phyloP scores from a whole-genome alignment of 208 protist genomes.

The Leishmania turanica region DNA sequence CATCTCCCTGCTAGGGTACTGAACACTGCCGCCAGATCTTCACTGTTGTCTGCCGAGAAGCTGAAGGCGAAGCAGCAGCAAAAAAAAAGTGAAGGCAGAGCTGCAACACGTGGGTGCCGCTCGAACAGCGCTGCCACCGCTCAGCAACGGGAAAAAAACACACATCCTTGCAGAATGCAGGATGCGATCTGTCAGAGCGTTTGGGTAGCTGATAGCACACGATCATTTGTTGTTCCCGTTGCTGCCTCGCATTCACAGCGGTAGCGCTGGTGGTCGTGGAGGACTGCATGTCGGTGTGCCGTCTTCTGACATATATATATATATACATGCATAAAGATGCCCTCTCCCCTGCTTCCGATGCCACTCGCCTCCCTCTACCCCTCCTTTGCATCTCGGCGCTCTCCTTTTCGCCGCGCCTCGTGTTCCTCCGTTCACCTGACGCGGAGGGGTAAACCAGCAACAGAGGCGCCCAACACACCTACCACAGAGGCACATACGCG shows the following conservation, averaged over 20 bases:
- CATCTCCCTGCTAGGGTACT: neutral
- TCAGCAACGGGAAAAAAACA: neutral
- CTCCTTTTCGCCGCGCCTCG: neutral
- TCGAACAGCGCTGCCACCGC: neutral
- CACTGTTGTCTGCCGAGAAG: neutral
- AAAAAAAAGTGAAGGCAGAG: neutral
- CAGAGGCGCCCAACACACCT: neutral
- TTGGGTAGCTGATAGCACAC: neutral
- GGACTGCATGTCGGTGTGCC: neutral
- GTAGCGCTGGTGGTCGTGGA: neutral
- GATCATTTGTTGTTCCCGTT: neutral
- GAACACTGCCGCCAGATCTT: neutral
- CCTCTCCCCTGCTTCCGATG: neutral
- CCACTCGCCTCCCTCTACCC: neutral
- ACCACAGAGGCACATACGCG: neutral
- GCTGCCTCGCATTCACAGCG: neutral
- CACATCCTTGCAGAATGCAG: neutral
- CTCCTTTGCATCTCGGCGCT: no score
- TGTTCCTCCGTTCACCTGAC: neutral
- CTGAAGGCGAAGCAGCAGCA: neutral
- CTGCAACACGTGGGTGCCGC: no score
- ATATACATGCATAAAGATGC: neutral
- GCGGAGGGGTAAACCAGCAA: neutral
- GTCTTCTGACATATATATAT: neutral
- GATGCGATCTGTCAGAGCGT: neutral